These are phyloP conservation scores for Pyrenochaeta sp. DNA, from an alignment of 2,329 filamentous ascomycete genomes.

Conservation along the genomic window DNA sequence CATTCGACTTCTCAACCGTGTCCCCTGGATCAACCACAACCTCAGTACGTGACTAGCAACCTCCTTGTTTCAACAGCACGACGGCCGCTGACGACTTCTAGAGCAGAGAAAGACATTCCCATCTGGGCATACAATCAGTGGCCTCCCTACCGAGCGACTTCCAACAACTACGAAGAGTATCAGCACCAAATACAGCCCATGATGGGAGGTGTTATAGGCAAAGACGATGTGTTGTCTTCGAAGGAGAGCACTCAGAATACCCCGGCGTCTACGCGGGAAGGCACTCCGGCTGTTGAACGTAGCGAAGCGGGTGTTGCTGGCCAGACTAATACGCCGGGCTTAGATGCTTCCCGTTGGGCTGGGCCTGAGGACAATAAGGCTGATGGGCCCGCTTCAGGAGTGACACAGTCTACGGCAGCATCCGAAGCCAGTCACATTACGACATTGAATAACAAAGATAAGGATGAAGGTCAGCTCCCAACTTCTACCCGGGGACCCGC, in stretches of 20 bases:
- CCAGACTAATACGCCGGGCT: not conserved
- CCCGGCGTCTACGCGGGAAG: constrained; percentile 2
- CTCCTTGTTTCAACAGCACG: not conserved
- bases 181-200: not conserved
- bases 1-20: not conserved
- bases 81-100: not conserved
- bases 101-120: not conserved
- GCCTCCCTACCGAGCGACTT: not conserved
- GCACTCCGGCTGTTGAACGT: not conserved
- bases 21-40: not conserved
- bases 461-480: not conserved
- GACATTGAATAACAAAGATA: not conserved
- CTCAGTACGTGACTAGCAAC: not conserved
- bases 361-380: not conserved
- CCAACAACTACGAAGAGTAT: not conserved
- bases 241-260: not conserved
- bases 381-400: not conserved
- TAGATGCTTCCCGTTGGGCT: not conserved
- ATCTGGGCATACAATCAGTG: not conserved
- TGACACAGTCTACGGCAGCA: not conserved
- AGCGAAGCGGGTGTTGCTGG: not conserved
- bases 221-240: not conserved
- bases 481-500: not conserved
- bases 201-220: not conserved
- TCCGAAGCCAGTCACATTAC: not conserved